Evolutionary conservation across 2,329 filamentous ascomycete species (phyloP).

Genomic region (Pezicula radicicola): DNA sequence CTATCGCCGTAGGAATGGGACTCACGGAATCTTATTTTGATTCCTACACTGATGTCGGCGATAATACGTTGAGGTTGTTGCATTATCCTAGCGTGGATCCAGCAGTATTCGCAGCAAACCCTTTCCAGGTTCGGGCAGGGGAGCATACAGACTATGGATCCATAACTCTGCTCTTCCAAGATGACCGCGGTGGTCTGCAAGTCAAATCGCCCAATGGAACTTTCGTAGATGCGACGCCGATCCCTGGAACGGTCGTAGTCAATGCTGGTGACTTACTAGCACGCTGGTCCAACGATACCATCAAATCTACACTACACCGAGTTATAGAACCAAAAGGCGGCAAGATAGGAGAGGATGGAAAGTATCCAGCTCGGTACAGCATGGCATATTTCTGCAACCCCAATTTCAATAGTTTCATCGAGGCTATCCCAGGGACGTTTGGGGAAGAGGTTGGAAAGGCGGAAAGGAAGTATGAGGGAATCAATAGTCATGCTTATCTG

Average conservation of each 20-base stretch:
- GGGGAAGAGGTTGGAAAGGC: slow-evolving; percentile 40
- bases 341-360: slow-evolving; percentile 37
- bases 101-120: slow-evolving; percentile 47
- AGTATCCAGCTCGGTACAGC: slow-evolving; percentile 76
- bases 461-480: slow-evolving; percentile 75
- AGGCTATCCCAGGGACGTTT: slow-evolving; percentile 64
- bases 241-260: slow-evolving; percentile 77
- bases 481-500: slow-evolving; percentile 80
- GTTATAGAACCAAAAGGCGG: slow-evolving; percentile 79
- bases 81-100: slow-evolving; percentile 52
- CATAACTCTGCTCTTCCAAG: slow-evolving; percentile 52
- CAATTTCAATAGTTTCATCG: slow-evolving; percentile 59
- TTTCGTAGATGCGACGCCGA: slow-evolving; percentile 82
- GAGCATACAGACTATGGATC: slow-evolving; percentile 52
- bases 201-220: slow-evolving; percentile 68
- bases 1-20: slow-evolving; percentile 79
- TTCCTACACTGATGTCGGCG: slow-evolving; percentile 61
- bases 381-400: slow-evolving; percentile 82
- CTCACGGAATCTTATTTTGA: slow-evolving; percentile 75
- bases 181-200: slow-evolving; percentile 47
- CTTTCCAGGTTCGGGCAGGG: slow-evolving; percentile 43
- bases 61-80: slow-evolving; percentile 58
- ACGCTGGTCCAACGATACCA: slow-evolving; percentile 87
- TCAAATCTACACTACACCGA: slow-evolving; percentile 85
- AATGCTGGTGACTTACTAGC: slow-evolving; percentile 87